These are phyloP conservation scores for Pleurotus citrinopileatus DNA, from an alignment of 768 basidiomycete genomes.

Conservation along the genomic window DNA sequence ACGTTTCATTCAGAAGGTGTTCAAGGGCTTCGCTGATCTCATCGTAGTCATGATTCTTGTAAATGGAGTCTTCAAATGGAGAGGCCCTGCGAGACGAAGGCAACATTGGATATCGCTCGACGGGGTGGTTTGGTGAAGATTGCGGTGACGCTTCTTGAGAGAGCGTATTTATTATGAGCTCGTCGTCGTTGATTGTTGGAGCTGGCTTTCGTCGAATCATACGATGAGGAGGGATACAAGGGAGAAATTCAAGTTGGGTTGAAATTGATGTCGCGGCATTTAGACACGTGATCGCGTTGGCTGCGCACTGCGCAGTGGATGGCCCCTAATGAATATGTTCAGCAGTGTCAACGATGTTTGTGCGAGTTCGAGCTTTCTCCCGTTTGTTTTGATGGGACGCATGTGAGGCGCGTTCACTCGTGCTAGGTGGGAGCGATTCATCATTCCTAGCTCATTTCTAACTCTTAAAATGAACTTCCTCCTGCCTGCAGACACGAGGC, in stretches of 20 bases:
- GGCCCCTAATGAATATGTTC: too few relatives aligned
- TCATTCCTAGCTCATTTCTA: neutral
- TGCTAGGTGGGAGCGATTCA: too few relatives aligned
- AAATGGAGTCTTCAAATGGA: slow-evolving; percentile 4
- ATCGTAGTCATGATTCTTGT: slow-evolving; percentile 2
- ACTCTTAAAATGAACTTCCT: neutral
- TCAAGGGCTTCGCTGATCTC: slow-evolving; percentile 10
- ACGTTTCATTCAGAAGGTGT: neutral
- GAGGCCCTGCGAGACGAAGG: neutral
- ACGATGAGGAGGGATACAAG: slow-evolving; percentile 11
- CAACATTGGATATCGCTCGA: slow-evolving; percentile 2
- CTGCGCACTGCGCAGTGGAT: too few relatives aligned
- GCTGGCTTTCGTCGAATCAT: slow-evolving; percentile 32
- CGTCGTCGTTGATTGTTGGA: slow-evolving; percentile 20
- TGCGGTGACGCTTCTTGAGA: neutral
- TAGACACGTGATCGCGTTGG: slow-evolving; percentile 11
- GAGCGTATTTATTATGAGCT: slow-evolving; percentile 6
- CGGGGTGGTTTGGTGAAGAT: neutral
- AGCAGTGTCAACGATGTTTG: too few relatives aligned
- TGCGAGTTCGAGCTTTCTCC: neutral
- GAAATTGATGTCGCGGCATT: neutral
- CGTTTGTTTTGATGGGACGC: too few relatives aligned
- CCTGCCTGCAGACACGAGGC: slow-evolving; percentile 5
- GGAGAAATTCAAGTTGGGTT: neutral
- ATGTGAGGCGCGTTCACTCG: too few relatives aligned